A percentile compares a stretch with the other conserved stretches of the same genome.
Conservation (phyloP, 106 monocot species). For the Dioscorea dumetorum region DNA sequence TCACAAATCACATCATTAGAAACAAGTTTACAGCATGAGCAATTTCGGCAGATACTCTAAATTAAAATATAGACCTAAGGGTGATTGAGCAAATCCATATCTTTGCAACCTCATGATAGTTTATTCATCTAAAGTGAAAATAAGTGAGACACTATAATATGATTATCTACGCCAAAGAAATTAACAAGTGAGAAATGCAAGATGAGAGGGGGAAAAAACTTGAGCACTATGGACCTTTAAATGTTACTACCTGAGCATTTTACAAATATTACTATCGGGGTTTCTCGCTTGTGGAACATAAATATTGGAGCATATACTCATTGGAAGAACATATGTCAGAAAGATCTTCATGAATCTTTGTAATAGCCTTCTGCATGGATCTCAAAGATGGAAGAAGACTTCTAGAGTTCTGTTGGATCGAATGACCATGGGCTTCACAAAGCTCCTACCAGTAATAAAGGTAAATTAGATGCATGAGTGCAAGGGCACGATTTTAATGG, state of each 20-base stretch:
- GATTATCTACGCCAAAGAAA: background rate
- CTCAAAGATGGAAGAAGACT: constrained; percentile 70
- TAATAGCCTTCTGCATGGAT: constrained; percentile 84
- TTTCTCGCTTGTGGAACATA: constrained; percentile 44
- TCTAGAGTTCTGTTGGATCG: constrained; percentile 82
- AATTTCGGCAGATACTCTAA: no score
- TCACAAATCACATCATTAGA: no score
- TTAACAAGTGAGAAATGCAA: background rate
- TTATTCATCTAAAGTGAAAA: no score
- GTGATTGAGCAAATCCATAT: no score
- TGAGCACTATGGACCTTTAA: background rate
- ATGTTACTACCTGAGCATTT: background rate
- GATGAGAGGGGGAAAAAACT: background rate
- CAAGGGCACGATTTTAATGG: background rate
- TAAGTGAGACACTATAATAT: background rate
- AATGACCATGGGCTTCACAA: constrained; percentile 74
- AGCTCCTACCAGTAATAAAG: constrained; percentile 55
- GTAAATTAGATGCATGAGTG: background rate
- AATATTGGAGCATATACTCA: constrained; percentile 76
- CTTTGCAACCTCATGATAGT: no score
- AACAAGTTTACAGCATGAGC: no score
- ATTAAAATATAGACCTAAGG: no score
- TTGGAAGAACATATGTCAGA: constrained; percentile 79
- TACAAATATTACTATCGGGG: background rate
- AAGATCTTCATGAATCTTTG: constrained; percentile 84